Evolutionary conservation across 2,329 filamentous ascomycete genomes (phyloP).

Genomic region (Penicillium sp.): DNA sequence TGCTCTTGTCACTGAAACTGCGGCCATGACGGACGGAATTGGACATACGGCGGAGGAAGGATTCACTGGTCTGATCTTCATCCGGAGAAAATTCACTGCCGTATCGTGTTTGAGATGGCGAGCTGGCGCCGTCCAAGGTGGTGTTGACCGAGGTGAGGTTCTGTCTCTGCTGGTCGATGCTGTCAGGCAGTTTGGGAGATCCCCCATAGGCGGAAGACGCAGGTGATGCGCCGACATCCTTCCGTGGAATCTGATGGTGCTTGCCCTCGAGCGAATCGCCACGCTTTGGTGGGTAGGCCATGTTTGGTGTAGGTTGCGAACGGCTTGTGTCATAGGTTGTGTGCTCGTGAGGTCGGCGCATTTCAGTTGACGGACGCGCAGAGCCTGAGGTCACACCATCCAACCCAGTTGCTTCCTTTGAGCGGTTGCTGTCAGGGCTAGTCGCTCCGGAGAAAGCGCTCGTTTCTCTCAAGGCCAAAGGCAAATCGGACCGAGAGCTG

Average conservation of each 20-base stretch:
- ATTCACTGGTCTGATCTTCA: slow-evolving; percentile 68
- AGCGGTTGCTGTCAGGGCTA: slow-evolving; percentile 31
- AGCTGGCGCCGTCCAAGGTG: slow-evolving; percentile 52
- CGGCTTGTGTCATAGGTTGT: slow-evolving; percentile 44
- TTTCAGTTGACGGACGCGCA: slow-evolving; percentile 61
- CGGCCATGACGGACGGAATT: slow-evolving; percentile 92
- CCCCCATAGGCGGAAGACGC: slow-evolving; percentile 36
- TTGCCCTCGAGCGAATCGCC: slow-evolving; percentile 61
- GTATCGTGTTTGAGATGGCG: slow-evolving; percentile 65
- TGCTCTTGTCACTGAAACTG: slow-evolving; percentile 73
- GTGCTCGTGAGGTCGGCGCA: slow-evolving; percentile 57
- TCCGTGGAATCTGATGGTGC: slow-evolving; percentile 61
- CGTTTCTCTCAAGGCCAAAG: slow-evolving; percentile 42
- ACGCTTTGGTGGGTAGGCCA: slow-evolving; percentile 53
- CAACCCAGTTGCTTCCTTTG: slow-evolving; percentile 17
- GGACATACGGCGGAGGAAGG: slow-evolving; percentile 83
- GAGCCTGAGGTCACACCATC: slow-evolving; percentile 33
- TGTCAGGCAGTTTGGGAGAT: slow-evolving; percentile 44
- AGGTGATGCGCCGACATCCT: slow-evolving; percentile 56
- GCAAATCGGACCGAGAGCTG: slow-evolving; percentile 45
- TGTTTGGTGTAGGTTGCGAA: slow-evolving; percentile 34
- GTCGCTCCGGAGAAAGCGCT: slow-evolving; percentile 41
- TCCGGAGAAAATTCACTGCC: slow-evolving; percentile 86
- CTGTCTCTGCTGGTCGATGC: slow-evolving; percentile 14
- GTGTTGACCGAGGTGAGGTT: slow-evolving; percentile 49